Evolutionary conservation across 768 basidiomycete genomes (phyloP).

Genomic region (Tricholoma terreum): DNA sequence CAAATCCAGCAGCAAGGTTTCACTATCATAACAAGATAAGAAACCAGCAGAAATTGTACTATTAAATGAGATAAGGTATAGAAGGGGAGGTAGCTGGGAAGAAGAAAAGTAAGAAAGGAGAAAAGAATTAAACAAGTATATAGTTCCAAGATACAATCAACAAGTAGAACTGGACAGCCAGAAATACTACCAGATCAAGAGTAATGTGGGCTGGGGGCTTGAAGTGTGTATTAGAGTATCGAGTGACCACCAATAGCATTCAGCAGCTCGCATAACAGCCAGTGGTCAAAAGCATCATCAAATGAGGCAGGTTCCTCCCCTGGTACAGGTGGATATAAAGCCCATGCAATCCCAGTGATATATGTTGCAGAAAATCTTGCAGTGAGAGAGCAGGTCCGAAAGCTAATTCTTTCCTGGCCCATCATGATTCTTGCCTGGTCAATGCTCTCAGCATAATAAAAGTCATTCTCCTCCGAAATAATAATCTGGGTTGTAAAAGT

Average conservation of each 20-base stretch:
- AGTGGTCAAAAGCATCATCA: neutral
- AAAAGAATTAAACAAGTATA: no score
- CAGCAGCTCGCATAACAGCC: neutral
- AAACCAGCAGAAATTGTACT: no score
- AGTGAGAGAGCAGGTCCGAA: neutral
- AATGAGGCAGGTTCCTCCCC: neutral
- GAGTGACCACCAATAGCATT: neutral
- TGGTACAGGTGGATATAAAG: neutral
- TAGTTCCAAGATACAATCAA: no score
- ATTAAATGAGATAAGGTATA: no score
- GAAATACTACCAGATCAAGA: no score
- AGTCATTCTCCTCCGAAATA: neutral
- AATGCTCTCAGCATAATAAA: neutral
- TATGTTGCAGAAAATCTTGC: neutral
- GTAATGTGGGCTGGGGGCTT: no score
- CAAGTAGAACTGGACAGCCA: no score
- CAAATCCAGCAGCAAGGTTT: no score
- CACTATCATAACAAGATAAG: no score
- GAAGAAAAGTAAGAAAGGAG: no score
- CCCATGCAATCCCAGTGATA: neutral
- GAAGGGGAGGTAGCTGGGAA: no score
- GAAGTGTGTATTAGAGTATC: neutral
- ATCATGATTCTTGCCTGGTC: neutral
- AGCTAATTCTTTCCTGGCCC: neutral
- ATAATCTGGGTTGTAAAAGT: neutral